A percentile compares a stretch with the other conserved stretches of the same genome.
These are phyloP conservation scores for Triticum dicoccoides DNA, from an alignment of 176 grass and related monocot genomes.

Conservation along the genomic window DNA sequence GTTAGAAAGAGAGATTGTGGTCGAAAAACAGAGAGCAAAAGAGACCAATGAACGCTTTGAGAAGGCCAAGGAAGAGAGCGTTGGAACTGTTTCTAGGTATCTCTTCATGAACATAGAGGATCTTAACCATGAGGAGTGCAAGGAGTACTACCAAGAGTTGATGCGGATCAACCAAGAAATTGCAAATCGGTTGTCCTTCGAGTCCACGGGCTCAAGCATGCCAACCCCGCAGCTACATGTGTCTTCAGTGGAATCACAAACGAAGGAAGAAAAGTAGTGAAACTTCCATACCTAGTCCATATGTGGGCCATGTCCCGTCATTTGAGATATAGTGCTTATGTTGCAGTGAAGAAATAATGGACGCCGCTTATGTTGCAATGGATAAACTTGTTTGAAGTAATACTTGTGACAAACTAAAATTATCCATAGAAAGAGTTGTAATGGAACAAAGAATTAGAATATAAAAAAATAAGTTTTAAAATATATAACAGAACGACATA, in stretches of 20 bases:
- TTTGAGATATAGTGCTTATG: neutral
- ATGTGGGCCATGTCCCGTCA: no score
- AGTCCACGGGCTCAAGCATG: neutral
- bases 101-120: neutral
- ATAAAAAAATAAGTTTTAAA: no score
- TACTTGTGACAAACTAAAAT: no score
- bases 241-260: neutral
- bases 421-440: no score
- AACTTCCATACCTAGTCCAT: no score
- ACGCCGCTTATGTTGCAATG: neutral
- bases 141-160: neutral
- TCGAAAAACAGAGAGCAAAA: neutral
- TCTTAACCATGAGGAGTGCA: neutral
- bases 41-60: neutral
- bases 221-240: neutral
- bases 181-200: neutral
- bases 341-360: neutral
- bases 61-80: neutral
- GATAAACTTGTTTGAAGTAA: neutral
- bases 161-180: neutral
- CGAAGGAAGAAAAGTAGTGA: neutral
- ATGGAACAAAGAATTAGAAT: no score
- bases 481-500: no score
- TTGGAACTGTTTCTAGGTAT: neutral
- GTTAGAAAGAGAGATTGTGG: neutral